phyloP scores from a whole-genome alignment of 164 flowering plant species.

The Saururus chinensis region DNA sequence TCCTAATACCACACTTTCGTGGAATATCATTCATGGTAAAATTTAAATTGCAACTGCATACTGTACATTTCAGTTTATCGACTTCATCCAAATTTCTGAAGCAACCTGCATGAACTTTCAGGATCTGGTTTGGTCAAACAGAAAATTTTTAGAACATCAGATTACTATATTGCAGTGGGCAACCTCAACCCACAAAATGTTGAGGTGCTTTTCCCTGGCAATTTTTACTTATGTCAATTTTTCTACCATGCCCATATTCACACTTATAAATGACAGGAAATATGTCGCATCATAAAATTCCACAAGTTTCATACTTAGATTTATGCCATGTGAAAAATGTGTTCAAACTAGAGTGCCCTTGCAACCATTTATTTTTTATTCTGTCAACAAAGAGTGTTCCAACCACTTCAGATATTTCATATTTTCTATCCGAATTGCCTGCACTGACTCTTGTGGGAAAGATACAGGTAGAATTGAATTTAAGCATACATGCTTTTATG shows the following conservation, averaged over 20 bases:
- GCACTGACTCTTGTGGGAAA: not conserved
- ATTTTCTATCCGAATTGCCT: not conserved
- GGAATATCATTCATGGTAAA: slow-evolving; percentile 65
- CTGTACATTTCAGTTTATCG: too few species aligned
- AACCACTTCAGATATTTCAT: not conserved
- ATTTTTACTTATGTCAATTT: too few species aligned
- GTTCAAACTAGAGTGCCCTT: not conserved
- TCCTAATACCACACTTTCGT: slow-evolving; percentile 58
- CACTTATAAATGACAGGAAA: too few species aligned
- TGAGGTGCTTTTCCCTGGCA: slow-evolving; percentile 29
- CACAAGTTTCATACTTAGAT: too few species aligned
- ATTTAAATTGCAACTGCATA: not conserved
- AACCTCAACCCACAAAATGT: slow-evolving; percentile 40
- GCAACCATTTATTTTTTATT: too few species aligned
- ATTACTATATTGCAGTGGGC: slow-evolving; percentile 60
- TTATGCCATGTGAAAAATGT: too few species aligned
- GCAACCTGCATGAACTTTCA: slow-evolving; percentile 10
- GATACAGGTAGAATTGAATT: slow-evolving; percentile 42
- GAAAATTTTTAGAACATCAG: slow-evolving; percentile 28
- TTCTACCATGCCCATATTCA: too few species aligned
- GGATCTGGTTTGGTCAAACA: slow-evolving; percentile 55
- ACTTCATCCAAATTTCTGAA: not conserved
- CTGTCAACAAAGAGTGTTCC: not conserved
- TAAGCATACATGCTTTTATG: slow-evolving; percentile 28
- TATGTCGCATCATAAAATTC: too few species aligned